Conservation (phyloP, 164 flowering plant genomes). For the Santalum album region DNA sequence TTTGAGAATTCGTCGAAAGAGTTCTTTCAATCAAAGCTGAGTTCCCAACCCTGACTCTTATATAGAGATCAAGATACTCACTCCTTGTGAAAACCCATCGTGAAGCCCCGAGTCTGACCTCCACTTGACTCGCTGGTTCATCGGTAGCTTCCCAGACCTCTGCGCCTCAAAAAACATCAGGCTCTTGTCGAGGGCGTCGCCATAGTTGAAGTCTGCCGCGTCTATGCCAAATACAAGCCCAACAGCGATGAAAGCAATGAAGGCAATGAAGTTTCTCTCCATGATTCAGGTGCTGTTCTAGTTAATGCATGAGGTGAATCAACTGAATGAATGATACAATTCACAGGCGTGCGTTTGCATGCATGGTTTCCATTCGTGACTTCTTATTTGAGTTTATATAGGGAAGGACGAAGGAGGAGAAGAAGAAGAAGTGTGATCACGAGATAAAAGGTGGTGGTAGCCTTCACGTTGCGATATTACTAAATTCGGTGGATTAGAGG, state of each 20-base stretch:
- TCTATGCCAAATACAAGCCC: neutral
- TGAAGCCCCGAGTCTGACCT: slow-evolving; percentile 62
- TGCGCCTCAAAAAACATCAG: slow-evolving; percentile 77
- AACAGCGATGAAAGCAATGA: slow-evolving; percentile 4
- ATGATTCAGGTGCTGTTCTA: neutral
- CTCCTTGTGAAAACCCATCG: slow-evolving; percentile 64
- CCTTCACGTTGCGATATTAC: slow-evolving; percentile 15
- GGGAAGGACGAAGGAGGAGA: neutral
- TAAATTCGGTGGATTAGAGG: slow-evolving; percentile 12
- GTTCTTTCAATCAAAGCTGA: too few species aligned
- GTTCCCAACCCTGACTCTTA: too few species aligned
- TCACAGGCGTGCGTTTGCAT: too few species aligned
- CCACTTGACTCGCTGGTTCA: slow-evolving; percentile 50
- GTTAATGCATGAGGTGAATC: neutral
- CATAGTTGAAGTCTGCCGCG: slow-evolving; percentile 33
- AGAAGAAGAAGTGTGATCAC: neutral
- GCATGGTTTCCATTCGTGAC: too few species aligned
- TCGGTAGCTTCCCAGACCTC: slow-evolving; percentile 66
- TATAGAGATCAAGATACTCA: slow-evolving; percentile 7
- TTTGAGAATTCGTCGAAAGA: too few species aligned
- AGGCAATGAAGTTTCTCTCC: neutral
- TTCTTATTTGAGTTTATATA: neutral
- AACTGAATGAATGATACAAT: neutral
- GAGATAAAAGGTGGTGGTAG: slow-evolving; percentile 10
- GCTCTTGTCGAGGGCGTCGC: slow-evolving; percentile 53